Percentiles rank a stretch among this genome's conserved stretches.
phyloP scores from a whole-genome alignment of 805 yeast genomes.

The Starmerella potacharoeniae region DNA sequence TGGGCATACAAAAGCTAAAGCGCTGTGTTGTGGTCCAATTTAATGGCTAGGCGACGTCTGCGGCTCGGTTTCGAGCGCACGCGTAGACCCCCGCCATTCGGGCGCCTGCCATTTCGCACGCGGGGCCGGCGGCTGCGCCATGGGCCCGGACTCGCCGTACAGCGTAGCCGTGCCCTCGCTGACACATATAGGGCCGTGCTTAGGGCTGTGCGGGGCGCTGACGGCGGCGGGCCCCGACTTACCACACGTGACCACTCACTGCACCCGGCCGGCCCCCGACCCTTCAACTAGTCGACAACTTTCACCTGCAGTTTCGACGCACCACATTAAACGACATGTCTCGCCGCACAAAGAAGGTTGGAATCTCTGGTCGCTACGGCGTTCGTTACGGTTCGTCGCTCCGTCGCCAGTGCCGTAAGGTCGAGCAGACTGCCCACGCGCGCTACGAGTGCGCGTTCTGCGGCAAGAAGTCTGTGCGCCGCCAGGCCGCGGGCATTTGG shows the following conservation, averaged over 20 bases:
- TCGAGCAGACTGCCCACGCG: slow-evolving; percentile 98
- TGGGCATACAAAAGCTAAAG: no score
- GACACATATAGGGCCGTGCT: not conserved
- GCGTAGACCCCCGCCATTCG: no score
- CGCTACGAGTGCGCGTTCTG: slow-evolving; percentile 99
- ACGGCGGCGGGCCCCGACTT: not conserved
- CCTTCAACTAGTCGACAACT: not conserved
- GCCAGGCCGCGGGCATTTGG: slow-evolving; percentile 99
- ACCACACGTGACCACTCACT: not conserved
- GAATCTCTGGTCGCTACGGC: slow-evolving; percentile 99
- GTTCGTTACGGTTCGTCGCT: slow-evolving; percentile 99
- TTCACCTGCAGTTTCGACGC: slow-evolving; percentile 4
- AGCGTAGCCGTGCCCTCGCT: not conserved
- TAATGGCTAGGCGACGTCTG: no score
- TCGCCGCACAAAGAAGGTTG: slow-evolving; percentile 99
- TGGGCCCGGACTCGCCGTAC: no score
- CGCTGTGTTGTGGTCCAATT: no score
- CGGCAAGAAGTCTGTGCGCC: slow-evolving; percentile 96
- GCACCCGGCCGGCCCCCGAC: not conserved
- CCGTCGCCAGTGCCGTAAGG: slow-evolving; percentile 99
- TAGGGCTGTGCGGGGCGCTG: not conserved
- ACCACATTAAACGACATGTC: slow-evolving; percentile 39
- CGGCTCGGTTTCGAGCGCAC: no score
- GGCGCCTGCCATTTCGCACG: no score
- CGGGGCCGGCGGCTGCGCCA: no score